Evolutionary conservation across 2,329 filamentous ascomycete species (phyloP).

Genomic region (Tolypocladium inflatum): DNA sequence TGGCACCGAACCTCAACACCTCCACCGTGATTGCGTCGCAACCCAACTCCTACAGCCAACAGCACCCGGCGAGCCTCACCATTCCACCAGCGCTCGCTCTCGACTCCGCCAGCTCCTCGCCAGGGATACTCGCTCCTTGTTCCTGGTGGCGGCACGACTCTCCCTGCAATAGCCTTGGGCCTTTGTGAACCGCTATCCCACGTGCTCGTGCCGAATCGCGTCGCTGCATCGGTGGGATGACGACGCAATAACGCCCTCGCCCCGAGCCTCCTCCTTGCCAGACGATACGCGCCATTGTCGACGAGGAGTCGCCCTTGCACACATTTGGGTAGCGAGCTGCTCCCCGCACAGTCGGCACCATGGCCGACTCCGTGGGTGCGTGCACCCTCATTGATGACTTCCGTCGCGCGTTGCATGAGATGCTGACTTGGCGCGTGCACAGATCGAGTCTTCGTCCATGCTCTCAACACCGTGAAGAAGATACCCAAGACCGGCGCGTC

Average conservation of each 20-base stretch:
- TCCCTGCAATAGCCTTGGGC: background rate
- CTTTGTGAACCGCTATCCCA: background rate
- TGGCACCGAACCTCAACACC: background rate
- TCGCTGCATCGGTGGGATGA: background rate
- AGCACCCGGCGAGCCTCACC: background rate
- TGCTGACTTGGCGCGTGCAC: slow-evolving; percentile 5
- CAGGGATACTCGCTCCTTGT: background rate
- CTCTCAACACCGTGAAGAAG: slow-evolving; percentile 96
- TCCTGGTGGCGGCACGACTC: background rate
- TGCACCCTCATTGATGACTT: background rate
- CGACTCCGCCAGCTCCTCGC: background rate
- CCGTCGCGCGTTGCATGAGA: background rate
- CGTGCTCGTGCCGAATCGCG: background rate
- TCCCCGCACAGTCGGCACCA: slow-evolving; percentile 6
- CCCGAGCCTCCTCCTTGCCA: background rate
- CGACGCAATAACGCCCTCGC: background rate
- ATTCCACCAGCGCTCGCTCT: background rate
- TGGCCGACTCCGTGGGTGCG: slow-evolving; percentile 30
- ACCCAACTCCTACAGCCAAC: background rate
- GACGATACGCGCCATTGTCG: background rate
- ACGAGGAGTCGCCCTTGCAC: background rate
- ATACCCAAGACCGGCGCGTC: slow-evolving; percentile 88
- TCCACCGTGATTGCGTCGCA: background rate
- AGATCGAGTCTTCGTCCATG: slow-evolving; percentile 99
- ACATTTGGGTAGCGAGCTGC: background rate